Evolutionary conservation across 1,284 basidiomycete genomes (phyloP).

Genomic region (Boletus holoroseus): DNA sequence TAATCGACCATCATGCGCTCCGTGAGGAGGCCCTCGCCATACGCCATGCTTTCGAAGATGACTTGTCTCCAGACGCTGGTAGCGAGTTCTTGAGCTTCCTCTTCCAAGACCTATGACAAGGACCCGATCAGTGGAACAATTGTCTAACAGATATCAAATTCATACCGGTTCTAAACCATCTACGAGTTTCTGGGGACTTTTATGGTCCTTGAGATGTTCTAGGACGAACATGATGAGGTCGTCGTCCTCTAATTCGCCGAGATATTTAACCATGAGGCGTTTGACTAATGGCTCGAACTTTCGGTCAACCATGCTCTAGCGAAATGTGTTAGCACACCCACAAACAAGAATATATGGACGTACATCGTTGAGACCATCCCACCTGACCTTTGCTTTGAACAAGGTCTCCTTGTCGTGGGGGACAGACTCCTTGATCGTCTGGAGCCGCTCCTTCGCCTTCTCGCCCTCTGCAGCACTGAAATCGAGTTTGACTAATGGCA

Average conservation of each 20-base stretch:
- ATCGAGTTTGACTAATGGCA: conserved; percentile 79
- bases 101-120: conserved; percentile 70
- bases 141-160: conserved; percentile 16
- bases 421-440: conserved; percentile 66
- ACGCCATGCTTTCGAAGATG: conserved; percentile 86
- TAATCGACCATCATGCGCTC: conserved; percentile 72
- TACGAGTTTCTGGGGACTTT: conserved; percentile 71
- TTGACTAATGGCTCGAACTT: conserved; percentile 80
- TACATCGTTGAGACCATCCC: conserved; percentile 82
- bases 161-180: conserved; percentile 85
- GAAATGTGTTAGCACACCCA: conserved; percentile 3
- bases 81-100: conserved; percentile 76
- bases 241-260: conserved; percentile 83
- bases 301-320: conserved; percentile 66
- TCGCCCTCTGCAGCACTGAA: conserved; percentile 74
- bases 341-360: conserved; percentile 36
- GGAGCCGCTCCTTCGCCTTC: conserved; percentile 70
- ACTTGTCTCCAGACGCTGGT: conserved; percentile 80
- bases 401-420: conserved; percentile 69
- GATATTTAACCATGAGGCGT: conserved; percentile 72
- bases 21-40: conserved; percentile 76
- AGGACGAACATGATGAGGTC: conserved; percentile 87
- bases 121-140: conserved; percentile 1
- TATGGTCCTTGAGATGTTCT: conserved; percentile 83
- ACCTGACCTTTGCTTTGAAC: conserved; percentile 76